These are phyloP conservation scores for Cenchrus purpureus DNA, from an alignment of 176 grass and related monocot species.

Conservation along the genomic window DNA sequence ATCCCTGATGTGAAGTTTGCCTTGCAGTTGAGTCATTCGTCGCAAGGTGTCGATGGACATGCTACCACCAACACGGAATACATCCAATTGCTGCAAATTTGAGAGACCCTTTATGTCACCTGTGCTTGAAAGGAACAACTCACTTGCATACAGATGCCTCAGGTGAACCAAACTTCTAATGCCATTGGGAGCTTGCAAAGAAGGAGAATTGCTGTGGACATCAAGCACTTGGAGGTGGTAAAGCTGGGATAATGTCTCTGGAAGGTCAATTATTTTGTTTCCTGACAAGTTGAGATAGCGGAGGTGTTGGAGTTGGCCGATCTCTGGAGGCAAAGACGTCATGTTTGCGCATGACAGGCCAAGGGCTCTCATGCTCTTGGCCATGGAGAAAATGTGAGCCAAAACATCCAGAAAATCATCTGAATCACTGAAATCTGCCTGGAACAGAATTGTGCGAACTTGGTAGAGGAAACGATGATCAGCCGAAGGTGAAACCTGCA, in stretches of 20 bases:
- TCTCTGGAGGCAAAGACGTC: conserved; percentile 37
- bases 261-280: conserved; percentile 43
- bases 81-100: conserved; percentile 47
- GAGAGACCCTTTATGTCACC: conserved; percentile 18
- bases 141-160: conserved; percentile 40
- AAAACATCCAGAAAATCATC: conserved; percentile 41
- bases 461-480: conserved; percentile 39
- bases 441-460: conserved; percentile 46
- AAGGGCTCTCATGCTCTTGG: conserved; percentile 42
- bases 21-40: conserved; percentile 36
- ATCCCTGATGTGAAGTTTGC: conserved; percentile 24
- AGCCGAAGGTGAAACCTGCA: conserved; percentile 14
- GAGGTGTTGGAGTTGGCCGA: conserved; percentile 11
- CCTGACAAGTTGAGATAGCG: conserved; percentile 27
- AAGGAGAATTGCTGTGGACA: conserved; percentile 28
- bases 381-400: conserved; percentile 13
- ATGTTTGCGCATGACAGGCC: conserved; percentile 26
- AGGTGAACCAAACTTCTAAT: conserved; percentile 28
- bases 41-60: not conserved
- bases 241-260: conserved; percentile 42
- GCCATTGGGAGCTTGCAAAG: conserved; percentile 33
- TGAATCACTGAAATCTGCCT: conserved; percentile 5
- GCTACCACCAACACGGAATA: not conserved
- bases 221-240: conserved; percentile 33
- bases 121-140: conserved; percentile 32